phyloP scores from a whole-genome alignment of 1,284 basidiomycete species.

The Heterobasidion irregulare region DNA sequence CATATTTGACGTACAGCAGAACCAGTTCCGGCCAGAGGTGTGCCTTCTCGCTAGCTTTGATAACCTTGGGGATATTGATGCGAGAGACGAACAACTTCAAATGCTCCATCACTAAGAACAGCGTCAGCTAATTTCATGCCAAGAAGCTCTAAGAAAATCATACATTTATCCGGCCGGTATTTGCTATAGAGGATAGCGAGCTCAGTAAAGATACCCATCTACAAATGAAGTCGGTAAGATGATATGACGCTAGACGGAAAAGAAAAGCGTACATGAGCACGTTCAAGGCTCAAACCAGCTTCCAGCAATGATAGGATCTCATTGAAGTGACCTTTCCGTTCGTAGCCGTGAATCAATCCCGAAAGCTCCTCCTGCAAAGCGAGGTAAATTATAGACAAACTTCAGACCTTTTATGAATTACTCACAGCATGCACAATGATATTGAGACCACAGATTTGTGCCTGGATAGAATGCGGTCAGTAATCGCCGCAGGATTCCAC shows the following conservation, averaged over 20 bases:
- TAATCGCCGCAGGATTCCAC: constrained; percentile 3
- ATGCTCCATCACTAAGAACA: constrained; percentile 88
- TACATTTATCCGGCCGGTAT: constrained; percentile 90
- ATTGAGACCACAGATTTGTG: constrained; percentile 97
- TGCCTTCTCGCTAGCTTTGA: constrained; percentile 92
- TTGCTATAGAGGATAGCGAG: constrained; percentile 94
- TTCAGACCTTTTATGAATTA: constrained; percentile 7
- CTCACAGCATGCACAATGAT: constrained; percentile 85
- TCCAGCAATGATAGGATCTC: constrained; percentile 90
- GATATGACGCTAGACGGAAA: not conserved
- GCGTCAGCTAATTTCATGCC: not conserved
- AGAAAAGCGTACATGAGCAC: constrained; percentile 73
- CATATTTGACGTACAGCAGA: constrained; percentile 97
- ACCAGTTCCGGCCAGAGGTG: constrained; percentile 99
- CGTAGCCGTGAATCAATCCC: constrained; percentile 80
- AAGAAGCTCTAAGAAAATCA: constrained; percentile 19
- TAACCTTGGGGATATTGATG: constrained; percentile 94
- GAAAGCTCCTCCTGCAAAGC: constrained; percentile 77
- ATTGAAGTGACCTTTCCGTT: constrained; percentile 90
- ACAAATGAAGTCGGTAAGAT: constrained; percentile 4
- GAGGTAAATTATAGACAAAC: not conserved
- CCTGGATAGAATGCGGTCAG: constrained; percentile 27
- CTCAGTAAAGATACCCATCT: constrained; percentile 93
- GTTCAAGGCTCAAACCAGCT: constrained; percentile 90
- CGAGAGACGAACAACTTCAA: constrained; percentile 96